Conservation (phyloP, 1,284 basidiomycete species). For the Mrakiaceae sp. region DNA sequence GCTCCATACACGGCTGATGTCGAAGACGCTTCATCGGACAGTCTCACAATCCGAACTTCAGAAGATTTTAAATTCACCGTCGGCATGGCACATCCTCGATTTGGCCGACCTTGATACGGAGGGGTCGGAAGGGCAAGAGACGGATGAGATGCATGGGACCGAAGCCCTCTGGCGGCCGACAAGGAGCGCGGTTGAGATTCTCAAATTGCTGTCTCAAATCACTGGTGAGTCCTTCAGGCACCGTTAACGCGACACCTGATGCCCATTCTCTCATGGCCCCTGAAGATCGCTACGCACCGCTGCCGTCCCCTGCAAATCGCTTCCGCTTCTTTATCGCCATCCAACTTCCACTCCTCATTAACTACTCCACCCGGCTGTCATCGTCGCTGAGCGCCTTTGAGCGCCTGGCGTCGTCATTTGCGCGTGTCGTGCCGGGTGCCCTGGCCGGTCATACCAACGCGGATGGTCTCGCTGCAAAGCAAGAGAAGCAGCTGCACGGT, state of each 20-base stretch:
- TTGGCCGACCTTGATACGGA: constrained; percentile 31
- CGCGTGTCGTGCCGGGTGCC: constrained; percentile 82
- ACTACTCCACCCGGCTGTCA: constrained; percentile 64
- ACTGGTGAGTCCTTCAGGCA: constrained; percentile 46
- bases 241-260: not conserved
- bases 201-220: constrained; percentile 74
- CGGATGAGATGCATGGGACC: too few relatives aligned
- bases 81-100: constrained; percentile 80
- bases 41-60: constrained; percentile 71
- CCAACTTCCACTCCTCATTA: constrained; percentile 71
- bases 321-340: constrained; percentile 71
- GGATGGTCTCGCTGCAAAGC: constrained; percentile 40
- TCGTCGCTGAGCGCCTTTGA: constrained; percentile 88
- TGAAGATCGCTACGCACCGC: constrained; percentile 73
- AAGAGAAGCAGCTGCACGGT: constrained; percentile 53
- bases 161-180: constrained; percentile 43
- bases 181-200: constrained; percentile 65
- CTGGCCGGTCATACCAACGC: constrained; percentile 42
- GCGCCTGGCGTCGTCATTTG: constrained; percentile 69
- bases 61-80: constrained; percentile 62
- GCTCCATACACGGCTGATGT: not conserved
- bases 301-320: constrained; percentile 65
- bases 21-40: constrained; percentile 23
- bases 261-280: not conserved
- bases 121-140: not conserved